These are phyloP conservation scores for Penicillium sp. DNA, from an alignment of 2,329 filamentous ascomycete genomes.

Conservation along the genomic window DNA sequence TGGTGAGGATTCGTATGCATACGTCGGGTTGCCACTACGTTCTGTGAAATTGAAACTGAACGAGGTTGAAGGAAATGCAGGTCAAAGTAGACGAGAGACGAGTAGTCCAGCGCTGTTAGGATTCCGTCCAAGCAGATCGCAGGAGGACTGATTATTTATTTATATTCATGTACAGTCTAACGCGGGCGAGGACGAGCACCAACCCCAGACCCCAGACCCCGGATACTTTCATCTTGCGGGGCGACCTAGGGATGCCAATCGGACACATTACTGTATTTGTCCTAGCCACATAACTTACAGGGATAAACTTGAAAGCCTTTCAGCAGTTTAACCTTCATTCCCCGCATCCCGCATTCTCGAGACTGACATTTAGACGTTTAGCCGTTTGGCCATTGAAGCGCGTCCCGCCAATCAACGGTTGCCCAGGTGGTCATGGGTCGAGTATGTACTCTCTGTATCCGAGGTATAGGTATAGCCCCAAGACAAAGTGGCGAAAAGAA, in stretches of 20 bases:
- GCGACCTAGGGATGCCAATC: background rate
- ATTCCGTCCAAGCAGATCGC: background rate
- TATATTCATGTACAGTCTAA: background rate
- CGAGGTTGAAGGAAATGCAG: background rate
- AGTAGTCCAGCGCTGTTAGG: background rate
- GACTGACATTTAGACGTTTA: background rate
- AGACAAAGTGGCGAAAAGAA: background rate
- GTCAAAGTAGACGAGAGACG: background rate
- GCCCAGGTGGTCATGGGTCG: background rate
- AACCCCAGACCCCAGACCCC: background rate
- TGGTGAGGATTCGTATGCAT: slow-evolving; percentile 3
- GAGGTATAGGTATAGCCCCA: background rate
- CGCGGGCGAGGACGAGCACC: background rate
- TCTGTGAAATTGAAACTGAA: background rate
- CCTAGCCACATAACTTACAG: background rate
- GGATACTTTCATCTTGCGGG: background rate
- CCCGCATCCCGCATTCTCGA: background rate
- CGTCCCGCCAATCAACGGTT: background rate
- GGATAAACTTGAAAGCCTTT: background rate
- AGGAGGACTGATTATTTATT: background rate
- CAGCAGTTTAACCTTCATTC: slow-evolving; percentile 4
- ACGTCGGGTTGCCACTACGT: background rate
- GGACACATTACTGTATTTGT: background rate
- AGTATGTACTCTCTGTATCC: background rate
- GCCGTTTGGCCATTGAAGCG: background rate